Percentiles rank a stretch among this genome's conserved stretches.
phyloP scores from a whole-genome alignment of 2,329 filamentous ascomycete species.

The Xenoacremonium recifei region DNA sequence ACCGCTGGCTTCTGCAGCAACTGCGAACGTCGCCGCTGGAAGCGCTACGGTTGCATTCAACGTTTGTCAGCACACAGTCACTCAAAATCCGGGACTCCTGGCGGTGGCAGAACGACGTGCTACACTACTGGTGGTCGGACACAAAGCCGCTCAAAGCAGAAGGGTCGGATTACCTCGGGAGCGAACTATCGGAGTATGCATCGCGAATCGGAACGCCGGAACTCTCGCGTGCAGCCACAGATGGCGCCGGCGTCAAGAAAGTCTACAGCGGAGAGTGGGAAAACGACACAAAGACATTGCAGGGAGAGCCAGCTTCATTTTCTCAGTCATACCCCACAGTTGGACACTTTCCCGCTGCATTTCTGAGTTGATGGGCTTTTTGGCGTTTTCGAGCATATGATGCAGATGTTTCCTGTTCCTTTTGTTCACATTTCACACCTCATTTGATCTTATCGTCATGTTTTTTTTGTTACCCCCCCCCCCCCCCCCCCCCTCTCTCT shows the following conservation, averaged over 20 bases:
- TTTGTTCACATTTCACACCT: too few relatives aligned
- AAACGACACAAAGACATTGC: not conserved
- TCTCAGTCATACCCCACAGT: too few relatives aligned
- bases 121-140: conserved; percentile 38
- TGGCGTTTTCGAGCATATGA: too few relatives aligned
- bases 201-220: conserved; percentile 24
- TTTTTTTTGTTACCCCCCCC: not conserved
- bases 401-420: too few relatives aligned
- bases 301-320: too few relatives aligned
- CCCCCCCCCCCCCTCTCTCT: not conserved
- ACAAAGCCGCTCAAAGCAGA: conserved; percentile 15
- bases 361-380: too few relatives aligned
- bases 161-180: conserved; percentile 12
- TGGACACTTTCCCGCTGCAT: too few relatives aligned
- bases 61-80: conserved; percentile 25
- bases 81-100: conserved; percentile 32
- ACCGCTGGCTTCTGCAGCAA: conserved; percentile 52
- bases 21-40: conserved; percentile 47
- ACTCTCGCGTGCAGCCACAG: conserved; percentile 27
- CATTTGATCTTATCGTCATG: too few relatives aligned
- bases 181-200: conserved; percentile 21
- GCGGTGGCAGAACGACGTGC: conserved; percentile 38
- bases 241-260: conserved; percentile 13
- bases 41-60: conserved; percentile 40
- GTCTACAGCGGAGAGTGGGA: conserved; percentile 8